phyloP scores from a whole-genome alignment of 1,284 basidiomycete genomes.

The Schizophyllum commune region DNA sequence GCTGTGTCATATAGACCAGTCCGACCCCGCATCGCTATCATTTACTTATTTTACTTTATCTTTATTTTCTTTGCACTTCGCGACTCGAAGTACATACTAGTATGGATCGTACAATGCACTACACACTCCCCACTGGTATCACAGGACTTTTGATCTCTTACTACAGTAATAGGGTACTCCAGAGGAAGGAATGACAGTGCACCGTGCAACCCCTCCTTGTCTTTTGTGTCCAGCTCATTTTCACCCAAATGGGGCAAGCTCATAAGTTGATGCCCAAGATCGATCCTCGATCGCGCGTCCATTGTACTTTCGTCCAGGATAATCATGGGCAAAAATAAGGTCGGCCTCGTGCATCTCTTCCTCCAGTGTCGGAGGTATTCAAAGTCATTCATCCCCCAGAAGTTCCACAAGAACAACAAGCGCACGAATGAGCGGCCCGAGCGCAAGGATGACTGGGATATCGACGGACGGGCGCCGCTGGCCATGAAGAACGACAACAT shows the following conservation, averaged over 20 bases:
- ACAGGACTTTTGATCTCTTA: no score
- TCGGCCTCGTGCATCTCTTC: background rate
- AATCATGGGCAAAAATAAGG: background rate
- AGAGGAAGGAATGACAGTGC: no score
- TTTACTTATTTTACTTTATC: background rate
- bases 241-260: background rate
- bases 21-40: background rate
- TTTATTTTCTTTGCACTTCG: background rate
- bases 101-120: background rate
- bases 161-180: no score
- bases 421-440: background rate
- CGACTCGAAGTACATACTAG: background rate
- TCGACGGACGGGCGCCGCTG: conserved; percentile 9
- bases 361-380: background rate
- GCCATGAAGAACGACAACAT: conserved; percentile 73
- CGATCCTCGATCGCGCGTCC: background rate
- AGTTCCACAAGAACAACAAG: background rate
- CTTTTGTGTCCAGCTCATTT: background rate
- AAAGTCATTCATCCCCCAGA: background rate
- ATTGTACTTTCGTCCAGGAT: background rate
- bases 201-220: no score
- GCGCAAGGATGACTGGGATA: background rate
- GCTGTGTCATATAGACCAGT: background rate
- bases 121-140: background rate
- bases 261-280: background rate